phyloP scores from a whole-genome alignment of 129 eudicot genomes.

The carrot (Daucus carota) region DNA sequence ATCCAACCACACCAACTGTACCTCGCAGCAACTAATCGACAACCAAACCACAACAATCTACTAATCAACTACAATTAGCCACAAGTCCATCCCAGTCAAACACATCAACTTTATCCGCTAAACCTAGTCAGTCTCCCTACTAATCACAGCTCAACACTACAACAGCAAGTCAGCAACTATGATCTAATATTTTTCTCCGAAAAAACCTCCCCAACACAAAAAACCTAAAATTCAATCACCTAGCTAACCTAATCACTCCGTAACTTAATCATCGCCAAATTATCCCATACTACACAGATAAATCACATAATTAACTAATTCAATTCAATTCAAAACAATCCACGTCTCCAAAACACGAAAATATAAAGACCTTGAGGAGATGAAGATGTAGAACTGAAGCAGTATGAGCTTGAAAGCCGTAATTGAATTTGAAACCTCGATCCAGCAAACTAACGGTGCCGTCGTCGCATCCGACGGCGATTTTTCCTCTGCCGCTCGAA shows the following conservation, averaged over 20 bases:
- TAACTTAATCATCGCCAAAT: not conserved
- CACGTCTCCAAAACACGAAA: not conserved
- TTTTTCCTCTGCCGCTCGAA: conserved; percentile 84
- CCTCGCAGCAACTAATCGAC: not conserved
- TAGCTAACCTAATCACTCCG: not conserved
- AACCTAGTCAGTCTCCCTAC: too few relatives aligned
- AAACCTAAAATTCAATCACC: not conserved
- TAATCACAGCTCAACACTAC: too few relatives aligned
- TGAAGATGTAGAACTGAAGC: conserved; percentile 80
- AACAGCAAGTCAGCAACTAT: too few relatives aligned
- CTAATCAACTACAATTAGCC: too few relatives aligned
- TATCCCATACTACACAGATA: not conserved
- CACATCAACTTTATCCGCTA: too few relatives aligned
- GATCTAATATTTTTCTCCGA: not conserved
- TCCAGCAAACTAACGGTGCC: conserved; percentile 68
- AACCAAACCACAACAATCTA: not conserved
- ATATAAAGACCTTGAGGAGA: conserved; percentile 64
- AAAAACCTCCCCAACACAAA: not conserved
- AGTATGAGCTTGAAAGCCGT: conserved; percentile 79
- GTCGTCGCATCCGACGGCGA: conserved; percentile 59
- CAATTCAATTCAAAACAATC: not conserved
- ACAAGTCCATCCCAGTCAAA: too few relatives aligned
- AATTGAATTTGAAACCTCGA: conserved; percentile 83
- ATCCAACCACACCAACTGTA: not conserved
- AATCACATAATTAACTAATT: not conserved